Evolutionary conservation across 257 asterid species (phyloP).

Genomic region (Salvia splendens): DNA sequence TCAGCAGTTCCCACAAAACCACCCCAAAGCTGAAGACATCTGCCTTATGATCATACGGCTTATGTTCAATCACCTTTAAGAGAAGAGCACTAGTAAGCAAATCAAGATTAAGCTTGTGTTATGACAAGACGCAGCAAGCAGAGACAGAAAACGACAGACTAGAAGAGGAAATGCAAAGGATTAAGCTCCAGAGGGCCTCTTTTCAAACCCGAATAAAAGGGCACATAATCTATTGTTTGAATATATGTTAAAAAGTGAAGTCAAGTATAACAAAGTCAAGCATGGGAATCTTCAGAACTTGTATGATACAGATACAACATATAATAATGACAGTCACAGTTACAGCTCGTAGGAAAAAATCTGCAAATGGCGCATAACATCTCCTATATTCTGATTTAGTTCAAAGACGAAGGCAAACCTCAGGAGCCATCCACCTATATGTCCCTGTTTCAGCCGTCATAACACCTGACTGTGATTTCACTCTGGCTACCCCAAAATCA

Average conservation of each 20-base stretch:
- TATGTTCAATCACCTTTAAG: conserved; percentile 90
- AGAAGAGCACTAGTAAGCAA: conserved; percentile 36
- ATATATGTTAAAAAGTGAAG: neutral
- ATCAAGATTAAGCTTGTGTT: conserved; percentile 7
- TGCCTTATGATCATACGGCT: conserved; percentile 93
- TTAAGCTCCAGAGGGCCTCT: conserved; percentile 13
- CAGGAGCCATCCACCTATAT: conserved; percentile 99
- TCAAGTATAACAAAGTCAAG: conserved; percentile 9
- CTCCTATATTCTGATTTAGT: conserved; percentile 23
- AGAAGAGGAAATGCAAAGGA: neutral
- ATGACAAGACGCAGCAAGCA: conserved; percentile 23
- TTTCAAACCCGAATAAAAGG: neutral
- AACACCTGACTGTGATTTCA: conserved; percentile 91
- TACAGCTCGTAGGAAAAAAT: neutral
- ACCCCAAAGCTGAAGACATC: conserved; percentile 94
- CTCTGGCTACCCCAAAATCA: conserved; percentile 99
- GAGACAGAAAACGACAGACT: neutral
- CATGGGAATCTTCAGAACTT: conserved; percentile 4
- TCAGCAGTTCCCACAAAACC: conserved; percentile 87
- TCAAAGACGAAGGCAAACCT: conserved; percentile 51
- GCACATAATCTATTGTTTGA: neutral
- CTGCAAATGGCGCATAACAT: neutral
- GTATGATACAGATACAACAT: neutral
- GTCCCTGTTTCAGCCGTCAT: conserved; percentile 99
- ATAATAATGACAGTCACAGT: neutral